These are phyloP conservation scores for Colletotrichum destructivum DNA, from an alignment of 2,329 filamentous ascomycete genomes.

Conservation along the genomic window DNA sequence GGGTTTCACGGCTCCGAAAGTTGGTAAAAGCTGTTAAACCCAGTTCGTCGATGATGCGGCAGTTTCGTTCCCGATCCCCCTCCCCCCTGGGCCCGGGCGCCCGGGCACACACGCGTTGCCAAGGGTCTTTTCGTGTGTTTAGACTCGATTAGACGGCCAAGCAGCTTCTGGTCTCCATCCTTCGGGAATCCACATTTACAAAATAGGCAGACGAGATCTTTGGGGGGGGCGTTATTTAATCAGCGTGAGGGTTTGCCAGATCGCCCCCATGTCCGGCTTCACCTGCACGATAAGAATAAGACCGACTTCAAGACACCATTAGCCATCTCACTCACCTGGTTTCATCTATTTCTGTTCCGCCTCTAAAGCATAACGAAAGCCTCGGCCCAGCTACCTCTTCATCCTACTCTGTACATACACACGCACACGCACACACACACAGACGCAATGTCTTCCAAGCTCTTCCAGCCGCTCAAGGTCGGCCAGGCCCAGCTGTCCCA, in stretches of 20 bases:
- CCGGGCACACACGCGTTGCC: not conserved
- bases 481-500: constrained; percentile 45
- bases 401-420: too few relatives aligned
- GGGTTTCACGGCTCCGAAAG: constrained; percentile 9
- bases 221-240: constrained; percentile 16
- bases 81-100: constrained; percentile 22
- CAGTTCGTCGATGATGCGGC: constrained; percentile 23
- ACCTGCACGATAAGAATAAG: not conserved
- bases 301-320: not conserved
- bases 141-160: not conserved
- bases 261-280: not conserved
- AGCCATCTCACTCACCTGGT: not conserved
- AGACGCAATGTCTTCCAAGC: constrained; percentile 31
- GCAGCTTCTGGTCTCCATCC: constrained; percentile 3
- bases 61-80: constrained; percentile 17
- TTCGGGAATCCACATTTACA: constrained; percentile 22
- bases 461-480: constrained; percentile 44
- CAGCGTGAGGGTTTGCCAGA: not conserved
- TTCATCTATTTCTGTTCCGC: not conserved
- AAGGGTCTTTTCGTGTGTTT: constrained; percentile 1
- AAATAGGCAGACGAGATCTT: constrained; percentile 1
- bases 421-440: too few relatives aligned
- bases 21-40: constrained; percentile 9
- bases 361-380: not conserved
- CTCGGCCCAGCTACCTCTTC: too few relatives aligned